Evolutionary conservation across 495 filamentous ascomycete genomes (phyloP).

Genomic region (Penicillium nucicola): DNA sequence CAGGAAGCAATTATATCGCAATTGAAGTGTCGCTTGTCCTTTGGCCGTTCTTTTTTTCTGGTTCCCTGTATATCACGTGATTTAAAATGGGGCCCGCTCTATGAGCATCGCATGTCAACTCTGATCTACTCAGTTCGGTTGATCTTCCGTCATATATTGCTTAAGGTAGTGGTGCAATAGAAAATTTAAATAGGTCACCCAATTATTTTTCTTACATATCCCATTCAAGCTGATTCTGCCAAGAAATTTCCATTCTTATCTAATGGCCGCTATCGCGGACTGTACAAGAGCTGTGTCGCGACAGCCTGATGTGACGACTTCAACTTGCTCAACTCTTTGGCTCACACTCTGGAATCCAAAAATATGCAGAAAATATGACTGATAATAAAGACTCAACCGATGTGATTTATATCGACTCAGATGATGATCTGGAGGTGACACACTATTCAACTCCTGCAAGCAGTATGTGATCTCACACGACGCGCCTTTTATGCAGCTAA

Average conservation of each 20-base stretch:
- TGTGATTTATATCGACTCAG: slow-evolving; percentile 29
- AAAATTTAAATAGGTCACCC: too few relatives aligned
- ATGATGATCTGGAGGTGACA: slow-evolving; percentile 39
- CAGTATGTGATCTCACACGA: slow-evolving; percentile 15
- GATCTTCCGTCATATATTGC: too few relatives aligned
- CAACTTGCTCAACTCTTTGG: not conserved
- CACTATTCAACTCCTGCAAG: slow-evolving; percentile 9
- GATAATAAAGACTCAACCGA: slow-evolving; percentile 8
- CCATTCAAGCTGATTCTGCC: too few relatives aligned
- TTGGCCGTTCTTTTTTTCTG: slow-evolving; percentile 3
- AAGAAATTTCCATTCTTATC: not conserved
- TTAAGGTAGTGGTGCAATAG: too few relatives aligned
- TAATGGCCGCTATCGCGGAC: not conserved
- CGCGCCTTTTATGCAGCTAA: slow-evolving; percentile 16
- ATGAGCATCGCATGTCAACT: too few relatives aligned
- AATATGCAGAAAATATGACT: slow-evolving; percentile 15
- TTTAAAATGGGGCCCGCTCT: not conserved
- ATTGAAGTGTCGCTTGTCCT: not conserved
- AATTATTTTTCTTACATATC: too few relatives aligned
- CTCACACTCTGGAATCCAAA: not conserved
- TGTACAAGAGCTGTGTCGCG: not conserved
- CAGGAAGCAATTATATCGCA: not conserved
- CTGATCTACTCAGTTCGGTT: too few relatives aligned
- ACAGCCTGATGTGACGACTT: not conserved
- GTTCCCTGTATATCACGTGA: slow-evolving; percentile 2